Base-by-base conservation (phyloP, 345 rosid genomes). In the Salix brachista region DNA sequence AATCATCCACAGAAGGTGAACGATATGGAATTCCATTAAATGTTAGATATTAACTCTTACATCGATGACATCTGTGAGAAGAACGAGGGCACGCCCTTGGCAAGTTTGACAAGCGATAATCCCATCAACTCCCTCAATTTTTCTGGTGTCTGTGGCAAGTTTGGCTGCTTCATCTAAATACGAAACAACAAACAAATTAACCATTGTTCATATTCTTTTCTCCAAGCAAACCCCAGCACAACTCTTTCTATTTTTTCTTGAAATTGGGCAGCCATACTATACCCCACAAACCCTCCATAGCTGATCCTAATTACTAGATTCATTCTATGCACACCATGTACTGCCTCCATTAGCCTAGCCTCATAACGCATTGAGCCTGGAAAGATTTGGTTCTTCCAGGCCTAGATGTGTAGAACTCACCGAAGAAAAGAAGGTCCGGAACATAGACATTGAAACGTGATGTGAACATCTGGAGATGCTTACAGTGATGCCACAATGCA, bases 231-330 rank as follows among this genome's bases (percentile, higher is more conserved):
- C 93, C 8, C 98, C 97, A 0, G 97, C 78, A 86, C 97, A 65
- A 93, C 4, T 75, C 76, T 90, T 77, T 93, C 95, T 2, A 93
- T 72, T 46, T 54, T 84, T 12, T 82, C 83, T 0, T 91, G 91
- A 73, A 81, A 93, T 60, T 86, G 88, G 18, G 79, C 83, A 0
- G 93, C 97, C 88, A 90, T 77, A 58, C 93, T 90, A 36, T 93
- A 90, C 64, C 88, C 93, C 0, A 93, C 98, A 62, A 91, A 91
- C 42, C 98, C 97, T 3, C 97, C 98, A 25, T 90, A 91, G 42
- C 97, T 93, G 5, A 93, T 82, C 75, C 98, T 97, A 0, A 93
- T 34, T 34, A 34, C 97, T 16, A 89, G 61, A 75, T 84, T 80
- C 87, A 85, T 83, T 75, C 81, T 79, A 8, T 42, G 60, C 6